Percentiles rank a stretch among this genome's conserved stretches.
These are phyloP conservation scores for Saccharomycopsis capsularis DNA, from an alignment of 805 yeast genomes.

Conservation along the genomic window DNA sequence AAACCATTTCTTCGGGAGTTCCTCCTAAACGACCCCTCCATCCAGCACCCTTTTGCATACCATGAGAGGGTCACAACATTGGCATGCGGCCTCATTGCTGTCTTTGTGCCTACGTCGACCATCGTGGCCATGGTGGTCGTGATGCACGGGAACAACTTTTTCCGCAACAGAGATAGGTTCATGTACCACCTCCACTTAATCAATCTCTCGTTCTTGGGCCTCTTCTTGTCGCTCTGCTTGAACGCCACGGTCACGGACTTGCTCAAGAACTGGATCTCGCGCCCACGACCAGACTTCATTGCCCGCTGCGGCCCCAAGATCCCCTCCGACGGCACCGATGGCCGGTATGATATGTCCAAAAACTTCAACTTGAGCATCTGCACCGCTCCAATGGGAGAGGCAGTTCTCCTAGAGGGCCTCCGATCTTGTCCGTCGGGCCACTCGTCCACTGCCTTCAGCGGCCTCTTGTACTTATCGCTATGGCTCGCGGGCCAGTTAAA, in stretches of 20 bases:
- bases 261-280: conserved; percentile 77
- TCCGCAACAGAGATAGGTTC: conserved; percentile 20
- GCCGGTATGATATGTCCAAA: conserved; percentile 37
- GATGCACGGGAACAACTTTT: conserved; percentile 28
- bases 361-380: conserved; percentile 27
- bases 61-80: conserved; percentile 60
- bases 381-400: conserved; percentile 30
- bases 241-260: conserved; percentile 63
- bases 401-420: conserved; percentile 51
- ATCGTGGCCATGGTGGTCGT: conserved; percentile 26
- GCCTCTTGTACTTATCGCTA: conserved; percentile 53
- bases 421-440: conserved; percentile 83
- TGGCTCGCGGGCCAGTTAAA: conserved; percentile 66
- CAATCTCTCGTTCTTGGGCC: conserved; percentile 61
- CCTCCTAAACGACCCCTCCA: conserved; percentile 62
- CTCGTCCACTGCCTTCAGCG: conserved; percentile 63
- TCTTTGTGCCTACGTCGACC: conserved; percentile 26
- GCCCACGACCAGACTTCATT: conserved; percentile 88
- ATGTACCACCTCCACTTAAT: conserved; percentile 53
- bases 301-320: conserved; percentile 72
- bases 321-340: conserved; percentile 59
- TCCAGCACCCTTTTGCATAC: conserved; percentile 76
- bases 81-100: conserved; percentile 42
- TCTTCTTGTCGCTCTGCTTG: conserved; percentile 49
- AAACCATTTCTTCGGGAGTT: conserved; percentile 78